These are phyloP conservation scores for Thielaviopsis ethacetica DNA, from an alignment of 2,329 filamentous ascomycete species.

Conservation along the genomic window DNA sequence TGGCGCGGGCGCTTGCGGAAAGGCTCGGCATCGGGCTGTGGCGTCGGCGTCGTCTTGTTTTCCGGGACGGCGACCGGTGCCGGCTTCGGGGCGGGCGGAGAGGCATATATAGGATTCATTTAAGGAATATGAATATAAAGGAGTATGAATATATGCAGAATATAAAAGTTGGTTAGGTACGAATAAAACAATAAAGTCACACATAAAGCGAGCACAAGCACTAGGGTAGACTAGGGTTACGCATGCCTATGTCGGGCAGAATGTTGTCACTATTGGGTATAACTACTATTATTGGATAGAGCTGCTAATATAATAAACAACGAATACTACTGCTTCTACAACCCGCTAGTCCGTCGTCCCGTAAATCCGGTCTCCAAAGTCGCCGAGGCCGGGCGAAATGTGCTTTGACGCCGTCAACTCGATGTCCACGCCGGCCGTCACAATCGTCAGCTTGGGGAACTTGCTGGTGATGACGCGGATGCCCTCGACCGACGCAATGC, in stretches of 20 bases:
- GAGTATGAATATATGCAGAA: too few species aligned
- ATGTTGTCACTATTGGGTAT: too few species aligned
- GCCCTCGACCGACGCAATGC: conserved; percentile 16
- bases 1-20: too few species aligned
- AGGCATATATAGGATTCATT: not conserved
- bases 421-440: conserved; percentile 14
- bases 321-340: too few species aligned
- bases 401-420: conserved; percentile 15
- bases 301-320: too few species aligned
- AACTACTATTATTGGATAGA: too few species aligned
- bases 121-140: not conserved
- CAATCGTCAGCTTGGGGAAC: conserved; percentile 16
- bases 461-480: conserved; percentile 13
- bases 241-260: too few species aligned
- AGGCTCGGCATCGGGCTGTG: too few species aligned
- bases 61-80: not conserved
- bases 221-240: too few species aligned
- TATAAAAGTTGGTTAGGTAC: too few species aligned
- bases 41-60: not conserved
- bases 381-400: conserved; percentile 21
- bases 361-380: conserved; percentile 22
- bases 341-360: conserved; percentile 7
- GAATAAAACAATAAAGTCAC: too few species aligned
- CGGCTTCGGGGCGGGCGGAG: not conserved
- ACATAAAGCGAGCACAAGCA: too few species aligned